Evolutionary conservation across 2,329 filamentous ascomycete species (phyloP), one percentile per base, ranked within the genome.

Genomic region (Ophiostoma piceae): DNA sequence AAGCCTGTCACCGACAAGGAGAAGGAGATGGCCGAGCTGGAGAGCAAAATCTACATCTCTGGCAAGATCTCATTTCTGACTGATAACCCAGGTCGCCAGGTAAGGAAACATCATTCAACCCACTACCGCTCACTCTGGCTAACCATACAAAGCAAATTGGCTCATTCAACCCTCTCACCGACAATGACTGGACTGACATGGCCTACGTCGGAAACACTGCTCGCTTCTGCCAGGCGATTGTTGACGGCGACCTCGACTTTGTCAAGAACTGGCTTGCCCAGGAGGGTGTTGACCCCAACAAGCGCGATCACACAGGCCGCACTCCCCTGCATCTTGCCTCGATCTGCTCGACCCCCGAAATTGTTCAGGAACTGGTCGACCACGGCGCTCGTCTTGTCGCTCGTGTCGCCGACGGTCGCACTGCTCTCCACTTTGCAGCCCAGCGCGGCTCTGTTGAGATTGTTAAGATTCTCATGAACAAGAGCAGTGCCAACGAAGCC

Each of bases 151-250:
- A 57, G 51, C 80, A 85, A 77, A 87, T 87, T 67, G 85, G 85
- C 35, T 87, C 84, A 11, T 96, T 96, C 80, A 90, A 95, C 74
- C 92, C 92, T 0, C 83, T 94, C 51, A 94, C 90, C 0, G 88
- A 92, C 60, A 84, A 92, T 67, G 92, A 95, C 76, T 96, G 92
- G 91, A 95, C 92, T 0, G 91, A 94, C 73, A 95, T 96, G 92
- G 92, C 92, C 0, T 96, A 96, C 74, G 84, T 96, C 47, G 91
- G 92, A 12, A 91, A 93, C 73, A 94, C 91, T 0, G 88, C 87
- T 51, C 83, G 85, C 19, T 83, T 96, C 1, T 96, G 91, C 75
- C 90, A 93, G 75, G 92, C 91, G 0, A 96, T 96, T 70, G 87
- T 94, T 3, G 88, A 93, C 74, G 82, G 85, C 1, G 89, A 96